These are phyloP conservation scores for Plasmodium billcollinsi DNA, from an alignment of 169 alveolate species.

Conservation along the genomic window DNA sequence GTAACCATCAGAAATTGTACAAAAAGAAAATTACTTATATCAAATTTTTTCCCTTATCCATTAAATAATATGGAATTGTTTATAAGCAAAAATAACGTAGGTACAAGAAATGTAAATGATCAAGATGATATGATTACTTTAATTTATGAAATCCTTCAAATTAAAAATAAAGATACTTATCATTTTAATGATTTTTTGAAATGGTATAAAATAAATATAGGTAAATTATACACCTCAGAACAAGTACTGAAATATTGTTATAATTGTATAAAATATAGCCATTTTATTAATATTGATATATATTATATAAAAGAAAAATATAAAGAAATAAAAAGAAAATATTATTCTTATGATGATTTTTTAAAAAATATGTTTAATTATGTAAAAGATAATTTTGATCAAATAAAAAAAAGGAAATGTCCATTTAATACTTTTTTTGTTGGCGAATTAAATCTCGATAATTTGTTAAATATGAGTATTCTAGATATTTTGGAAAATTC, in stretches of 20 bases:
- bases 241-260: slow-evolving; percentile 43
- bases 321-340: slow-evolving; percentile 55
- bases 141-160: slow-evolving; percentile 36
- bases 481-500: slow-evolving; percentile 57
- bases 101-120: slow-evolving; percentile 34
- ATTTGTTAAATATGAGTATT: slow-evolving; percentile 46
- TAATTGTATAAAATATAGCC: slow-evolving; percentile 62
- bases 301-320: slow-evolving; percentile 47
- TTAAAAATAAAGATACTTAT: slow-evolving; percentile 15
- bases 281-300: slow-evolving; percentile 55
- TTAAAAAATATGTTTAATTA: slow-evolving; percentile 51
- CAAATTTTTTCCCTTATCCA: slow-evolving; percentile 66
- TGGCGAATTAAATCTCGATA: slow-evolving; percentile 57
- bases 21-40: slow-evolving; percentile 10
- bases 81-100: slow-evolving; percentile 54
- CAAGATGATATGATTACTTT: slow-evolving; percentile 72
- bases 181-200: slow-evolving; percentile 29
- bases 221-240: slow-evolving; percentile 55
- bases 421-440: slow-evolving; percentile 73
- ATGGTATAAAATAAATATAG: slow-evolving; percentile 60
- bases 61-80: slow-evolving; percentile 67
- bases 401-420: slow-evolving; percentile 53
- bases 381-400: slow-evolving; percentile 43
- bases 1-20: background rate
- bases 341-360: slow-evolving; percentile 31